Evolutionary conservation across 257 asterid genomes (phyloP).

Genomic region (Knoxia roxburghii): DNA sequence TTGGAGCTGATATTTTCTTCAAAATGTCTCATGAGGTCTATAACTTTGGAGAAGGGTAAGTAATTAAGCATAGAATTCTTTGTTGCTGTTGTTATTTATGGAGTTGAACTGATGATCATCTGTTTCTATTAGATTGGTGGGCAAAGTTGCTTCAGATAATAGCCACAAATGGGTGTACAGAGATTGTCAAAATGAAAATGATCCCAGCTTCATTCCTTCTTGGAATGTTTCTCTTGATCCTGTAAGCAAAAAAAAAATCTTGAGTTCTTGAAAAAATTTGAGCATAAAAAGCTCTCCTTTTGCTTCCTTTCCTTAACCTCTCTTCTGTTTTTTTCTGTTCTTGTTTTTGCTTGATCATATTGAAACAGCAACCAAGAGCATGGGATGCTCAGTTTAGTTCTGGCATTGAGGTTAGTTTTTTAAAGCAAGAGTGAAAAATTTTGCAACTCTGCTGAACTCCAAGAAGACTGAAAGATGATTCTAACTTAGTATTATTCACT

Average conservation of each 20-base stretch:
- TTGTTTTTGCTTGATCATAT: neutral
- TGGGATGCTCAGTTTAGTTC: slow-evolving; percentile 84
- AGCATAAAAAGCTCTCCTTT: neutral
- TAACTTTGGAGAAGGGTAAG: slow-evolving; percentile 81
- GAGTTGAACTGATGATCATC: slow-evolving; percentile 1
- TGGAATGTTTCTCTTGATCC: slow-evolving; percentile 66
- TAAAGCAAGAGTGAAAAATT: neutral
- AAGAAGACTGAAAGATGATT: too few relatives aligned
- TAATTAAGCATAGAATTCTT: neutral
- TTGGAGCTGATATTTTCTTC: slow-evolving; percentile 80
- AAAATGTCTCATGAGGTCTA: slow-evolving; percentile 84
- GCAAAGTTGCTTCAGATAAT: slow-evolving; percentile 80
- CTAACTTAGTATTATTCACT: neutral
- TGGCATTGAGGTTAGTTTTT: slow-evolving; percentile 73
- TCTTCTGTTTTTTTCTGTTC: neutral
- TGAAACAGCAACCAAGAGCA: slow-evolving; percentile 67
- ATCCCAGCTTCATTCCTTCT: slow-evolving; percentile 48
- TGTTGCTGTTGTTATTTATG: neutral
- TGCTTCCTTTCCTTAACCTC: neutral
- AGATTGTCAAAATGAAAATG: slow-evolving; percentile 52
- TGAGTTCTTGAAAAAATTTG: neutral
- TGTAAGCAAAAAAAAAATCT: slow-evolving; percentile 41
- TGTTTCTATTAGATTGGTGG: slow-evolving; percentile 51
- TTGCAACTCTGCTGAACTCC: neutral
- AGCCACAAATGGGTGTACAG: slow-evolving; percentile 77